Evolutionary conservation across 2,329 filamentous ascomycete genomes (phyloP).

Genomic region (Colletotrichum spinosum): DNA sequence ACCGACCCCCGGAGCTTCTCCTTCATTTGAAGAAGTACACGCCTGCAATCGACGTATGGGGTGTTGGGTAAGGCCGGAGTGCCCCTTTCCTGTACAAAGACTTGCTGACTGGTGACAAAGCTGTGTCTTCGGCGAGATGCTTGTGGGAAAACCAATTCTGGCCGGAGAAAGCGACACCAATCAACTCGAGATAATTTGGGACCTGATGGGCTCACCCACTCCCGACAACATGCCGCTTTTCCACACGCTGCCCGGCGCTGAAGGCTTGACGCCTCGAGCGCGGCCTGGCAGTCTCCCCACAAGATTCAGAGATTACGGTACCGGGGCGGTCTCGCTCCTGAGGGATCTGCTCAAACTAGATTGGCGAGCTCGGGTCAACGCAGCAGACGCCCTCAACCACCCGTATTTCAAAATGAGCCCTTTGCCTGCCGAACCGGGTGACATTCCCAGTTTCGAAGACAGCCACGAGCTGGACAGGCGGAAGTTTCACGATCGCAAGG

Average conservation of each 20-base stretch:
- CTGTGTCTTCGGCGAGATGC: slow-evolving; percentile 99
- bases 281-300: slow-evolving; percentile 74
- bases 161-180: slow-evolving; percentile 89
- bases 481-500: slow-evolving; percentile 88
- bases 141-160: slow-evolving; percentile 91
- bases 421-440: slow-evolving; percentile 82
- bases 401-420: slow-evolving; percentile 88
- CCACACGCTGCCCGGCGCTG: slow-evolving; percentile 83
- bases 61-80: slow-evolving; percentile 78
- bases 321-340: slow-evolving; percentile 81
- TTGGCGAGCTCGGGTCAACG: slow-evolving; percentile 90
- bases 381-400: slow-evolving; percentile 91
- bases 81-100: slow-evolving; percentile 5
- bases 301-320: slow-evolving; percentile 80
- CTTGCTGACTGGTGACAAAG: slow-evolving; percentile 54
- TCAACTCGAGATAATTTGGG: slow-evolving; percentile 94
- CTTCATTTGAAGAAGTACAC: slow-evolving; percentile 91
- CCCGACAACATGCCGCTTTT: slow-evolving; percentile 95
- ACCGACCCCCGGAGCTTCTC: slow-evolving; percentile 91
- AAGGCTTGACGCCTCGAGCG: slow-evolving; percentile 74
- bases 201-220: slow-evolving; percentile 88
- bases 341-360: slow-evolving; percentile 88
- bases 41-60: slow-evolving; percentile 98
- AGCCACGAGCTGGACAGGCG: slow-evolving; percentile 96
- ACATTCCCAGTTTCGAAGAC: slow-evolving; percentile 92